phyloP scores from a whole-genome alignment of 169 alveolate species.

The Babesia caballi region DNA sequence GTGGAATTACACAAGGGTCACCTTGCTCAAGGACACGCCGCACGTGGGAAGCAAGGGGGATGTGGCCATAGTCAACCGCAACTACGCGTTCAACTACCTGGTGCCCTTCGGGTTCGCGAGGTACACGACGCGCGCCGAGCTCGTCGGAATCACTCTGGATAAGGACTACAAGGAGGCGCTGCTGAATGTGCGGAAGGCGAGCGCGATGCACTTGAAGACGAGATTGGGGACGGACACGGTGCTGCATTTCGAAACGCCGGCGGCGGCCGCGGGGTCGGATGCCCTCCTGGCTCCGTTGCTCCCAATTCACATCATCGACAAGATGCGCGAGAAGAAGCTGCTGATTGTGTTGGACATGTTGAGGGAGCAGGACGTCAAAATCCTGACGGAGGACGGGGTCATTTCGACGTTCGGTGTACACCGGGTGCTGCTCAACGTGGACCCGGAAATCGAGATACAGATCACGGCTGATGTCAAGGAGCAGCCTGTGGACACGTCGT shows the following conservation, averaged over 20 bases:
- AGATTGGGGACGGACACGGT: slow-evolving; percentile 39
- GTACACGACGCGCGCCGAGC: slow-evolving; percentile 62
- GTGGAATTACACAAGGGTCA: slow-evolving; percentile 48
- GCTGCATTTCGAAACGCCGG: slow-evolving; percentile 50
- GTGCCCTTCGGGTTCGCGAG: slow-evolving; percentile 67
- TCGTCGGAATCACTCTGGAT: slow-evolving; percentile 45
- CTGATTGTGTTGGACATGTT: slow-evolving; percentile 58
- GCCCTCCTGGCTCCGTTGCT: slow-evolving; percentile 30
- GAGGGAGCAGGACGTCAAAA: slow-evolving; percentile 63
- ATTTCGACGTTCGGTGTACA: slow-evolving; percentile 37
- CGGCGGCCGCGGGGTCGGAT: slow-evolving; percentile 19
- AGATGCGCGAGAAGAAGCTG: slow-evolving; percentile 20
- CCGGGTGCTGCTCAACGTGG: slow-evolving; percentile 34
- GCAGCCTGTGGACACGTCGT: slow-evolving; percentile 13
- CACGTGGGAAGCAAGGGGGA: slow-evolving; percentile 63
- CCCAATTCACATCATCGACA: slow-evolving; percentile 46
- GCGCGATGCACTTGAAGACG: slow-evolving; percentile 56
- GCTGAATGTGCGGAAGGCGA: slow-evolving; percentile 42
- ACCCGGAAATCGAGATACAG: slow-evolving; percentile 24
- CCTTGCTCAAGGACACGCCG: slow-evolving; percentile 65
- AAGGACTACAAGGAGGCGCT: slow-evolving; percentile 60
- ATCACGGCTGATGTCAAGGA: slow-evolving; percentile 33
- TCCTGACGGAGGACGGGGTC: slow-evolving; percentile 38
- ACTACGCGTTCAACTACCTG: slow-evolving; percentile 63
- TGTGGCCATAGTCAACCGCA: slow-evolving; percentile 46